Conservation (phyloP, 768 basidiomycete species). For the Pulveroboletus sp. region DNA sequence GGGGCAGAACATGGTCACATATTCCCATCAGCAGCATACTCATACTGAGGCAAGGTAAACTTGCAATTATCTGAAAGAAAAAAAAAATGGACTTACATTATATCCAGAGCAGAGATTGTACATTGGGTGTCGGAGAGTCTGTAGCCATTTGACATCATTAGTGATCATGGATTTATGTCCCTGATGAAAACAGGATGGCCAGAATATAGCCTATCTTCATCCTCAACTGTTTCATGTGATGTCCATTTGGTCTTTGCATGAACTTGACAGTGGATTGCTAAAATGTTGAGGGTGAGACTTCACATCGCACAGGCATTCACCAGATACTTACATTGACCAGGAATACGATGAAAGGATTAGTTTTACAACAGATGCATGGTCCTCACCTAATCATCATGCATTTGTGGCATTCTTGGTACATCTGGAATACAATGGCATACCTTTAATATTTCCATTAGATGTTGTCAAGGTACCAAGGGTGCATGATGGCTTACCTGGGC, state of each 20-base stretch:
- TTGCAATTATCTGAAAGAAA: no score
- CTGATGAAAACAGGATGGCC: no score
- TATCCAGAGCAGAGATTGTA: not conserved
- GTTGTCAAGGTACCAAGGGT: not conserved
- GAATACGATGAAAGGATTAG: not conserved
- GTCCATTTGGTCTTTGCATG: not conserved
- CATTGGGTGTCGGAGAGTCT: not conserved
- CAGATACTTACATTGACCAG: not conserved
- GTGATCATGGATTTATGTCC: not conserved
- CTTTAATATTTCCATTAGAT: not conserved
- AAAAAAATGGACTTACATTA: no score
- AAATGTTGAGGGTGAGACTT: not conserved
- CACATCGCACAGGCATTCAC: no score
- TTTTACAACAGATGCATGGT: not conserved
- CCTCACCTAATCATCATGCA: no score
- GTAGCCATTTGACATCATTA: not conserved
- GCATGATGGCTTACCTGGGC: not conserved
- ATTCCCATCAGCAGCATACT: no score
- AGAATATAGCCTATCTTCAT: not conserved
- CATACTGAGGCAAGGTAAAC: no score
- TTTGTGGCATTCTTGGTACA: not conserved
- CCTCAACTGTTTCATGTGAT: not conserved
- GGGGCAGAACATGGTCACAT: no score
- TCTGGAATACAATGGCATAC: not conserved
- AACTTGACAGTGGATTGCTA: not conserved